Percentiles rank a stretch among this genome's conserved stretches.
phyloP scores from a whole-genome alignment of 2,329 filamentous ascomycete genomes.

The Paracorniculantispora psalliotae region DNA sequence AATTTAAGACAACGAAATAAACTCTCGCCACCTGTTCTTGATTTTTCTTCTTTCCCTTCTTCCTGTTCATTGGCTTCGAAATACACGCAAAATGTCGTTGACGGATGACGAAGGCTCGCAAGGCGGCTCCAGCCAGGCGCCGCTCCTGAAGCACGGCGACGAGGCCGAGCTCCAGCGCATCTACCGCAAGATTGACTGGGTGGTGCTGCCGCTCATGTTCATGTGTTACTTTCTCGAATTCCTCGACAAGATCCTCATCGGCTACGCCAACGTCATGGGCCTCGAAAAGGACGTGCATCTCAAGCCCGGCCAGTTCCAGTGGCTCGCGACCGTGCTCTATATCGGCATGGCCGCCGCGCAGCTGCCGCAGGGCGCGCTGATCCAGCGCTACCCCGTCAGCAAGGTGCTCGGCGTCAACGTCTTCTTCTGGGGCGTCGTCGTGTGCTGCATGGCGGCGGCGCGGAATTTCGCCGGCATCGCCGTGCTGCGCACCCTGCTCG shows the following conservation, averaged over 20 bases:
- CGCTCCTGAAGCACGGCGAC: background rate
- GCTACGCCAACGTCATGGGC: slow-evolving; percentile 28
- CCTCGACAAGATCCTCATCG: slow-evolving; percentile 25
- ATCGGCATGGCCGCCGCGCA: slow-evolving; percentile 26
- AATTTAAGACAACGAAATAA: background rate
- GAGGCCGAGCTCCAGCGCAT: slow-evolving; percentile 13
- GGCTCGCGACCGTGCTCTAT: slow-evolving; percentile 28
- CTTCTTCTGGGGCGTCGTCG: slow-evolving; percentile 30
- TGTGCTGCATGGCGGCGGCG: slow-evolving; percentile 40
- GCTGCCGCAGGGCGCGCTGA: slow-evolving; percentile 26
- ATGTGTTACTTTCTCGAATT: slow-evolving; percentile 24
- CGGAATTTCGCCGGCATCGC: slow-evolving; percentile 37
- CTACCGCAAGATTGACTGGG: slow-evolving; percentile 22
- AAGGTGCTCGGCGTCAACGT: slow-evolving; percentile 31
- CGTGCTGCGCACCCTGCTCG: slow-evolving; percentile 40
- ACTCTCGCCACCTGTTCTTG: background rate
- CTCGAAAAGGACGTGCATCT: slow-evolving; percentile 26
- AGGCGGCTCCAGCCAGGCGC: background rate
- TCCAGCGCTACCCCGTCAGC: slow-evolving; percentile 30
- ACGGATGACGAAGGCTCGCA: background rate
- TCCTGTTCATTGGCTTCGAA: no score
- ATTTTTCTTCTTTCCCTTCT: background rate
- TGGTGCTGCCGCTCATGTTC: slow-evolving; percentile 24
- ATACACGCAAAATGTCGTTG: background rate
- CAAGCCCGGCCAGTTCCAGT: slow-evolving; percentile 27